Conservation (phyloP, 306 rosid species). For the Cicer yamashitae region DNA sequence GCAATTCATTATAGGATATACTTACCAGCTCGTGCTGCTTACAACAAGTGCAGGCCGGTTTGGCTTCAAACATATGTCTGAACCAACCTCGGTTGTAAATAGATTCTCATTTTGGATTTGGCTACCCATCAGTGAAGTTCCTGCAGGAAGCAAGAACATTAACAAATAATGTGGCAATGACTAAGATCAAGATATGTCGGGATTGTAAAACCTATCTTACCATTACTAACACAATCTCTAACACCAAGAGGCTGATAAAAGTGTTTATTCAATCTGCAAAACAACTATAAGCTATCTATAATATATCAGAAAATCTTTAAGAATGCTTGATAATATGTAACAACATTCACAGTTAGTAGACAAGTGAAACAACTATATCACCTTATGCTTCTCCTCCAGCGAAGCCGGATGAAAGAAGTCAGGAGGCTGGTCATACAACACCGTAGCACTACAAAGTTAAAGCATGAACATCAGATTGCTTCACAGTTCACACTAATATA, state of each 20-base stretch:
- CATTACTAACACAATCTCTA: slow-evolving; percentile 72
- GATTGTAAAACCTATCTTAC: slow-evolving; percentile 48
- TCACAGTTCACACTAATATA: slow-evolving; percentile 16
- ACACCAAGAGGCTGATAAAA: slow-evolving; percentile 67
- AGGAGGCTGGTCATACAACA: slow-evolving; percentile 95
- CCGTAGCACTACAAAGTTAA: slow-evolving; percentile 54
- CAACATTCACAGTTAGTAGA: slow-evolving; percentile 30
- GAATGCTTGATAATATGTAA: slow-evolving; percentile 8
- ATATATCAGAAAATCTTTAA: slow-evolving; percentile 38
- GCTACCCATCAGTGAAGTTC: slow-evolving; percentile 49
- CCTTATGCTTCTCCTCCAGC: slow-evolving; percentile 85
- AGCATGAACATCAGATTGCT: slow-evolving; percentile 32
- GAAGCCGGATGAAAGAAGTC: slow-evolving; percentile 86
- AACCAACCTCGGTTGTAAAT: slow-evolving; percentile 61
- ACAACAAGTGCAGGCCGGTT: slow-evolving; percentile 88
- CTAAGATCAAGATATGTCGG: slow-evolving; percentile 13
- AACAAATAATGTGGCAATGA: slow-evolving; percentile 24
- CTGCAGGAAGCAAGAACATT: slow-evolving; percentile 45
- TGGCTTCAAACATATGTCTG: slow-evolving; percentile 59
- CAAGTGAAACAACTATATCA: slow-evolving; percentile 44
- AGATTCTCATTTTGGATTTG: slow-evolving; percentile 59
- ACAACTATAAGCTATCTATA: slow-evolving; percentile 60
- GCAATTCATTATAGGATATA: slow-evolving; percentile 26
- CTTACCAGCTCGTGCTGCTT: slow-evolving; percentile 98
- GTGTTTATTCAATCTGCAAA: slow-evolving; percentile 71